Evolutionary conservation across 306 rosid species (phyloP).

Genomic region (Vigna angularis): DNA sequence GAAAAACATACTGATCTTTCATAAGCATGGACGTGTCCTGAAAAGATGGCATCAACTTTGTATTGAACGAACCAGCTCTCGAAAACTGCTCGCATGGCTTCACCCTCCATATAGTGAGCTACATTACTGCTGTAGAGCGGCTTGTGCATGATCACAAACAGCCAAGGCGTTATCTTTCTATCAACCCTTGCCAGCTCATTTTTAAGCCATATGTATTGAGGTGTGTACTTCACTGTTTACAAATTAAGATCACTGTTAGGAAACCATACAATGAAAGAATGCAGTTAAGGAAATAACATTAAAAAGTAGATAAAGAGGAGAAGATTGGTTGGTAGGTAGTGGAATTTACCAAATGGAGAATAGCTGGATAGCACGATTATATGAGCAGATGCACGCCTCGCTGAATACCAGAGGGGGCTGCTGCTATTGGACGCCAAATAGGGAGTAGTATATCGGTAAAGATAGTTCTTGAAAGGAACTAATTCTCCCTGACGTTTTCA

Average conservation of each 20-base stretch:
- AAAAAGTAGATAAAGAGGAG: background rate
- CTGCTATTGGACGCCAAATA: slow-evolving; percentile 77
- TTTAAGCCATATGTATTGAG: slow-evolving; percentile 77
- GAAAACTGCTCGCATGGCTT: slow-evolving; percentile 79
- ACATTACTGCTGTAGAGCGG: slow-evolving; percentile 84
- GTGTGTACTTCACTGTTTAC: slow-evolving; percentile 84
- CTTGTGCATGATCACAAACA: slow-evolving; percentile 85
- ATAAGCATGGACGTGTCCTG: slow-evolving; percentile 98
- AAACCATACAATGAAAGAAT: background rate
- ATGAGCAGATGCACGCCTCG: slow-evolving; percentile 96
- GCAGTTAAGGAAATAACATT: background rate
- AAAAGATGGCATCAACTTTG: slow-evolving; percentile 87
- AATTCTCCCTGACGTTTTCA: slow-evolving; percentile 70
- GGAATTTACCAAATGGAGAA: slow-evolving; percentile 83
- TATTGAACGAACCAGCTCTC: slow-evolving; percentile 84
- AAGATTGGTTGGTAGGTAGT: slow-evolving; percentile 45
- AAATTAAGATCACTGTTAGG: slow-evolving; percentile 24
- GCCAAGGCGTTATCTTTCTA: slow-evolving; percentile 95
- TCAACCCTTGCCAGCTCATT: slow-evolving; percentile 78
- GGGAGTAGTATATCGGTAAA: slow-evolving; percentile 80
- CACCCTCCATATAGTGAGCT: slow-evolving; percentile 94
- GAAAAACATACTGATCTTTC: slow-evolving; percentile 87
- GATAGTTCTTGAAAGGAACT: slow-evolving; percentile 77
- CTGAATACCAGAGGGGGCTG: slow-evolving; percentile 94
- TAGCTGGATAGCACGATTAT: slow-evolving; percentile 89